Evolutionary conservation across 2,329 filamentous ascomycete species (phyloP).

Genomic region (Trichoderma sp.): DNA sequence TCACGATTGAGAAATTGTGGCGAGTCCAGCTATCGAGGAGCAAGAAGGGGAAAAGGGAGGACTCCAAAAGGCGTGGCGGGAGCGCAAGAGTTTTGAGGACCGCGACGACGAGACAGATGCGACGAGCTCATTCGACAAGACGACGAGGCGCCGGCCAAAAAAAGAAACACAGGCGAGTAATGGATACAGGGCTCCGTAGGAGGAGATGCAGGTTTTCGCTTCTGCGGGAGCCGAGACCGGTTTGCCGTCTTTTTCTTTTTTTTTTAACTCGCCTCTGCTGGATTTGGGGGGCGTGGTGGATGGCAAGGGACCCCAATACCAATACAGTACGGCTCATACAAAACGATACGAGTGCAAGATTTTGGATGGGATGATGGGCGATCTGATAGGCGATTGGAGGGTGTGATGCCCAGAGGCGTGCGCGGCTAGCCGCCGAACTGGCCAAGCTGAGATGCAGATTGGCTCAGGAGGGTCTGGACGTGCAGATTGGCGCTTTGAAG

Average conservation of each 20-base stretch:
- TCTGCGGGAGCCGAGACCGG: background rate
- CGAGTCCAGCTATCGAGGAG: constrained; percentile 57
- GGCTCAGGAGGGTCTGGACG: background rate
- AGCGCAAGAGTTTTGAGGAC: constrained; percentile 50
- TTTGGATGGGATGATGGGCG: constrained; percentile 1
- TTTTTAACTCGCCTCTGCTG: background rate
- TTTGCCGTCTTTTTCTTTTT: background rate
- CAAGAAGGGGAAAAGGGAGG: constrained; percentile 32
- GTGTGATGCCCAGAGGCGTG: constrained; percentile 15
- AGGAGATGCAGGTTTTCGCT: background rate
- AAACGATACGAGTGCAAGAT: background rate
- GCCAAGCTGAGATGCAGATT: constrained; percentile 13
- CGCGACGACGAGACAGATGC: constrained; percentile 27
- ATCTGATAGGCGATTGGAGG: constrained; percentile 22
- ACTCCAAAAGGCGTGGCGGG: constrained; percentile 37
- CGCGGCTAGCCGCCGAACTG: constrained; percentile 12
- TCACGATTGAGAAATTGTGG: constrained; percentile 35
- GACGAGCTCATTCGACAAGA: constrained; percentile 31
- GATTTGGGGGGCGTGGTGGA: background rate
- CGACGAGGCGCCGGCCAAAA: constrained; percentile 35
- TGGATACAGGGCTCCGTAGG: no score
- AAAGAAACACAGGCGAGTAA: constrained; percentile 9
- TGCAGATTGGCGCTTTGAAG: constrained; percentile 11
- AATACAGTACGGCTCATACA: background rate
- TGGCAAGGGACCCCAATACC: background rate